Evolutionary conservation across 2,329 filamentous ascomycete species (phyloP).

Genomic region (Venturiaceae sp.): DNA sequence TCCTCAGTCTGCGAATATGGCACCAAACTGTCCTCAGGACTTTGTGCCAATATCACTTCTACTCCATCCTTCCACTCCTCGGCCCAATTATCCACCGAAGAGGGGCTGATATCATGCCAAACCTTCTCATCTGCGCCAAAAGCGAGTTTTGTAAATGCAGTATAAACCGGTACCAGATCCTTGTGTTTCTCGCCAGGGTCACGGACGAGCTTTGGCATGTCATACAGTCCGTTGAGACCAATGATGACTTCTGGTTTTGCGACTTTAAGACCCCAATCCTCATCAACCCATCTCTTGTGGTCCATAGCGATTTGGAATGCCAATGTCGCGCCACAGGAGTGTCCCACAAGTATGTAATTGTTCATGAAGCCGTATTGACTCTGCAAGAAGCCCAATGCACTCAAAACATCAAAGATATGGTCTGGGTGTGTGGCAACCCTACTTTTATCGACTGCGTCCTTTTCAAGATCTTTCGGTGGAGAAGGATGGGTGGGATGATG

Average conservation of each 20-base stretch:
- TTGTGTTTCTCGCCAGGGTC: conserved; percentile 27
- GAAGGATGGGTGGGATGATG: conserved; percentile 30
- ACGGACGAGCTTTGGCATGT: conserved; percentile 44
- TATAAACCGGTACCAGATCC: conserved; percentile 39
- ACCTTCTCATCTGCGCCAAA: conserved; percentile 45
- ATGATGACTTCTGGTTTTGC: conserved; percentile 42
- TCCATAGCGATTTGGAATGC: conserved; percentile 35
- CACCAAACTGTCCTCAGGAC: conserved; percentile 38
- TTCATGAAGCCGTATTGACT: conserved; percentile 31
- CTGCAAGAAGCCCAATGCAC: conserved; percentile 42
- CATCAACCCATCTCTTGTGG: not conserved
- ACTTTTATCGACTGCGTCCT: conserved; percentile 22
- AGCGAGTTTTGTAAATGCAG: conserved; percentile 46
- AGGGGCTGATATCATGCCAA: conserved; percentile 51
- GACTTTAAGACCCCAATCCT: not conserved
- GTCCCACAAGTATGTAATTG: conserved; percentile 48
- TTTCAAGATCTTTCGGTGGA: conserved; percentile 21
- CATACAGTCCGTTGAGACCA: conserved; percentile 57
- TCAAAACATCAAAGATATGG: conserved; percentile 48
- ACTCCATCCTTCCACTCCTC: conserved; percentile 29
- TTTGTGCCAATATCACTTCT: conserved; percentile 34
- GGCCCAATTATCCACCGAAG: conserved; percentile 29
- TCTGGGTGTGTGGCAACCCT: conserved; percentile 48
- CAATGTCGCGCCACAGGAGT: conserved; percentile 55
- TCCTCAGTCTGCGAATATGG: conserved; percentile 47